Evolutionary conservation across 345 rosid species (phyloP), one percentile per base, ranked within the genome.

Genomic region (Euphorbia pulcherrima): DNA sequence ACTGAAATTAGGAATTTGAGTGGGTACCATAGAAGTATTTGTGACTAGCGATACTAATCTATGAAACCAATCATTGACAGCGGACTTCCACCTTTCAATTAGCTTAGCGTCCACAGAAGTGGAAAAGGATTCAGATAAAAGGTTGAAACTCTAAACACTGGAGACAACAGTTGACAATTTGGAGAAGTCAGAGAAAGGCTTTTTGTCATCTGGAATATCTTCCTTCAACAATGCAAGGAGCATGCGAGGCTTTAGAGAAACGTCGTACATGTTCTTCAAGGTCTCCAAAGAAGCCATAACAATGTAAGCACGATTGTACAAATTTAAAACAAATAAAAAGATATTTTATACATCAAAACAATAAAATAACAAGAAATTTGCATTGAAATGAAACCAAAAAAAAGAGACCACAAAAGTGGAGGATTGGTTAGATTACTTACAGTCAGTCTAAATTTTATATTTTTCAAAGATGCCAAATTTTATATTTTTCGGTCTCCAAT

Each of bases 1-100:
- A 6, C 23, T 46, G 24, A 50, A 72, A 44, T 35, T 27, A 2
- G 64, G 52, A 63, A 14, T 56, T 51, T 47, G 8, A 57, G 70
- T 23, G 37, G 7, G 50, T 84, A 89, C 88, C 96, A 79, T 78
- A 60, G 60, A 6, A 29, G 83, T 63, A 30, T 79, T 80, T 33
- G 88, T 77, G 54, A 84, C 57, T 10, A 94, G 78, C 12, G 68
- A 35, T n/a, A 78, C 0, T 67, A 91, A 70, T 44, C 87, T 77
- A 16, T 74, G 68, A 58, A 81, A 71, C 95, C 96, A 94, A 8
- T 85, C 92, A 75, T 88, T 88, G 35, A 91, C 81, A 35, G 92
- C 88, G 17, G 87, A 83, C 62, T 74, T 86, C 82, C 90, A 89
- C 57, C 70, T 75, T 41, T 75, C 60, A 1, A 68, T 60, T 33